Evolutionary conservation across 495 filamentous ascomycete genomes (phyloP), one percentile per base, ranked within the genome.

Genomic region (Aspergillus diversus): DNA sequence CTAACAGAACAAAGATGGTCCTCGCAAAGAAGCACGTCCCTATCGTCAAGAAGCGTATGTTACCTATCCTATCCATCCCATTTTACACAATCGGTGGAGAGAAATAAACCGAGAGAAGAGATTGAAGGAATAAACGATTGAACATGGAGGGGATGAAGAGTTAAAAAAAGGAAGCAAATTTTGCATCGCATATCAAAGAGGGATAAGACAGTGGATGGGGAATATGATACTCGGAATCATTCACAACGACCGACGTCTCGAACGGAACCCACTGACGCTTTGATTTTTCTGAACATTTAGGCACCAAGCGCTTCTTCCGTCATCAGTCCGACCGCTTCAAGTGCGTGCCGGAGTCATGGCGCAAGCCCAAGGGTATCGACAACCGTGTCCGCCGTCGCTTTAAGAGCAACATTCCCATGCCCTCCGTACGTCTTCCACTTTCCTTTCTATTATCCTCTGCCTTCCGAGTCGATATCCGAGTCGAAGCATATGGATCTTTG

Each of bases 341-440:
- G 83, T 88, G 92, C 74, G 87, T 97, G 61, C 86, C 84, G 74
- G 75, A 89, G 47, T 88, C 83, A 78, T 99, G 95, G 95, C 90
- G 95, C 83, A 99, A 99, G 87, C 95, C 95, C 57, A 99, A 97
- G 88, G 95, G 95, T 89, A 99, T 99, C 81, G 95, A 99, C 76
- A 95, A 93, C 79, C 81, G 88, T 60, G 91, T 94, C 74, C 87
- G 92, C 71, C 86, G 93, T 82, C 88, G 93, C 68, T 97, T 97
- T 85, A 93, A 93, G 87, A 90, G 93, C 71, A 90, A 89, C 80
- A 89, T 90, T 79, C 91, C 89, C 73, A 98, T 99, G 94, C 95
- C 95, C 80, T 96, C 92, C 84, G 94, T 98, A 91, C 80, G 92
- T 87, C 42, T 53, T 8, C 35, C 59, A 39, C 3, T 4, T 49